Evolutionary conservation across 768 basidiomycete species (phyloP).

Genomic region (Lactifluus piperatus): DNA sequence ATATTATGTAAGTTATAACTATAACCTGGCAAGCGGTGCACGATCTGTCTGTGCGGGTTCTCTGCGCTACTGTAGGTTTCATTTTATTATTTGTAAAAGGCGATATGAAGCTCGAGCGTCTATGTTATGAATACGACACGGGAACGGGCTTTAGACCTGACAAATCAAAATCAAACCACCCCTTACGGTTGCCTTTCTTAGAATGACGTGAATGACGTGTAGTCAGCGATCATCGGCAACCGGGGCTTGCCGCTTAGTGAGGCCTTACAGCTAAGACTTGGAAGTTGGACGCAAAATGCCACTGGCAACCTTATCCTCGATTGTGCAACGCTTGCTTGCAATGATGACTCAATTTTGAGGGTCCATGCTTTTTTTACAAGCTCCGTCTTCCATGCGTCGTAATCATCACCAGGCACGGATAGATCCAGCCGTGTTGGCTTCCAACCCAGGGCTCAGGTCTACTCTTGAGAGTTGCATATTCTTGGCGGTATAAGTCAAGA

Average conservation of each 20-base stretch:
- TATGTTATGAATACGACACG: neutral
- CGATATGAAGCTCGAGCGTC: neutral
- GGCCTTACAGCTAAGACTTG: neutral
- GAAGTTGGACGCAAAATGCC: neutral
- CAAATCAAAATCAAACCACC: neutral
- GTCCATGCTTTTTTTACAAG: neutral
- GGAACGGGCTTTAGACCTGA: neutral
- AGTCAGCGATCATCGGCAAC: too few relatives aligned
- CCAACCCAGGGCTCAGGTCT: neutral
- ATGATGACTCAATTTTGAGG: neutral
- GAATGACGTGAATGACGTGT: too few relatives aligned
- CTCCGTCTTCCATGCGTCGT: slow-evolving; percentile 11
- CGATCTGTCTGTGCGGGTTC: slow-evolving; percentile 11
- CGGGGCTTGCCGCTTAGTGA: neutral
- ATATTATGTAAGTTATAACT: slow-evolving; percentile 6
- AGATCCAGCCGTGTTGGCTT: neutral
- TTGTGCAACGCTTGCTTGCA: neutral
- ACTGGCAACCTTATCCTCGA: neutral
- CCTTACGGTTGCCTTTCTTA: slow-evolving; percentile 9
- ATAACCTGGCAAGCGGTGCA: neutral
- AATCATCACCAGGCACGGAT: neutral
- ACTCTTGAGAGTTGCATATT: neutral
- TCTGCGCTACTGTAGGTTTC: neutral
- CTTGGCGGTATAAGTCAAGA: slow-evolving; percentile 8
- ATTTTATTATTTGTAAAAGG: slow-evolving; percentile 6